Conservation (phyloP, 495 filamentous ascomycete species). For the Zalerion maritima region DNA sequence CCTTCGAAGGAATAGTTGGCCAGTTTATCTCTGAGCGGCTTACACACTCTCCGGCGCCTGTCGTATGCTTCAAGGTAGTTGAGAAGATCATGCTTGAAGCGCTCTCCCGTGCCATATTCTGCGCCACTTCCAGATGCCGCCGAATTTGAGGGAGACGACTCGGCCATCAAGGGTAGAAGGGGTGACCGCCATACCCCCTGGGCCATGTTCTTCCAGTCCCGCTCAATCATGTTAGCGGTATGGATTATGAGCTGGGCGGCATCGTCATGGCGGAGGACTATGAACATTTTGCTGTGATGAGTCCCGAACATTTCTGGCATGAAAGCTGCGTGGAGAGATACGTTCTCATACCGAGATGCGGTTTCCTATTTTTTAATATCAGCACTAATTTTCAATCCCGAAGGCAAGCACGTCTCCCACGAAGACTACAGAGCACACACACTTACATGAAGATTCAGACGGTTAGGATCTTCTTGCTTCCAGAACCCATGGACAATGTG, state of each 20-base stretch:
- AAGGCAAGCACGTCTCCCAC: neutral
- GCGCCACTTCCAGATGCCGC: neutral
- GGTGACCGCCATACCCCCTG: conserved; percentile 77
- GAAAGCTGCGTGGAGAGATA: conserved; percentile 56
- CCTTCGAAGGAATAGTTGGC: conserved; percentile 51
- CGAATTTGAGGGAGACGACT: conserved; percentile 1
- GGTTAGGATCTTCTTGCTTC: conserved; percentile 54
- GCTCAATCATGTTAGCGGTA: conserved; percentile 75
- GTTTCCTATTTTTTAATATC: conserved; percentile 25
- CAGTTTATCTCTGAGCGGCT: conserved; percentile 39
- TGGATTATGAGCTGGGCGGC: conserved; percentile 71
- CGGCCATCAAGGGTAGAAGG: conserved; percentile 37
- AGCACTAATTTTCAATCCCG: conserved; percentile 1
- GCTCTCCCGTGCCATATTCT: conserved; percentile 38
- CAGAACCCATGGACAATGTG: conserved; percentile 80
- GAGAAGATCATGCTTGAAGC: conserved; percentile 65
- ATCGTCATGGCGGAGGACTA: conserved; percentile 64
- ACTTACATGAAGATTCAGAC: conserved; percentile 46
- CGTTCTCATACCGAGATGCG: conserved; percentile 48
- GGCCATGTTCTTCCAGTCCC: conserved; percentile 79
- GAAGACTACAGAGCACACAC: neutral
- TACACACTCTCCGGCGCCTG: conserved; percentile 31
- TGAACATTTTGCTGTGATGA: conserved; percentile 69
- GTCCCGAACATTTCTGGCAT: conserved; percentile 83
- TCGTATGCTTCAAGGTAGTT: conserved; percentile 62